A percentile compares a stretch with the other conserved stretches of the same genome.
phyloP scores from a whole-genome alignment of 179 eudicot genomes.

The Carnegiea gigantea region DNA sequence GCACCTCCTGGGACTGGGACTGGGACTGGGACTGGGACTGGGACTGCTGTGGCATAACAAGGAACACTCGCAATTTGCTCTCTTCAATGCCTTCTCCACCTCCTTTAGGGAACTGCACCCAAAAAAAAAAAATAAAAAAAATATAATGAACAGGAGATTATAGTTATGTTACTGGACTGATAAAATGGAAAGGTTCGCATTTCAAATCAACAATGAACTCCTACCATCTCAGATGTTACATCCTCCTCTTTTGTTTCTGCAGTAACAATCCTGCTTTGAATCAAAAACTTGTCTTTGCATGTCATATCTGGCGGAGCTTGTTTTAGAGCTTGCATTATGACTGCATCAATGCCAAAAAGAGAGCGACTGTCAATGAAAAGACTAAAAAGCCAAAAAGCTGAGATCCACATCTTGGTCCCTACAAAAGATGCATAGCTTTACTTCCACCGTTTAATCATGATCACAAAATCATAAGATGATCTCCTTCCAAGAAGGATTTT shows the following conservation, averaged over 20 bases:
- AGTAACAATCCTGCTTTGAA: conserved; percentile 72
- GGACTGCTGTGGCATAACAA: conserved; percentile 26
- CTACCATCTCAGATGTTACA: conserved; percentile 58
- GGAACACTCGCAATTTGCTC: conserved; percentile 74
- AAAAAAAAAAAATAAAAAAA: conserved; percentile 4
- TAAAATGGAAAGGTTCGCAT: neutral
- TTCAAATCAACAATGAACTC: neutral
- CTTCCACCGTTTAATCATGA: neutral
- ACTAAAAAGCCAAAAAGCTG: neutral
- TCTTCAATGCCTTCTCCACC: conserved; percentile 64
- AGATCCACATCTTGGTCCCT: neutral
- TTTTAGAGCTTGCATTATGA: conserved; percentile 77
- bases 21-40: conserved; percentile 58
- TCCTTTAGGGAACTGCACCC: conserved; percentile 67
- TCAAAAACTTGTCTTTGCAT: conserved; percentile 89
- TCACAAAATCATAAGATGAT: conserved; percentile 3
- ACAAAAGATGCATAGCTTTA: neutral
- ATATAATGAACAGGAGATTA: conserved; percentile 15
- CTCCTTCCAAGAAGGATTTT: neutral
- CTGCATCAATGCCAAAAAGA: conserved; percentile 34
- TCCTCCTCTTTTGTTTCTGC: conserved; percentile 65
- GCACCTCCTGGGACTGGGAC: conserved; percentile 54
- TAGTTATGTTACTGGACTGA: neutral
- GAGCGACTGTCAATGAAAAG: neutral
- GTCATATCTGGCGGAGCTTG: conserved; percentile 57